Base-by-base conservation (phyloP, 1,284 basidiomycete genomes). In the Ceratobasidium sp. region DNA sequence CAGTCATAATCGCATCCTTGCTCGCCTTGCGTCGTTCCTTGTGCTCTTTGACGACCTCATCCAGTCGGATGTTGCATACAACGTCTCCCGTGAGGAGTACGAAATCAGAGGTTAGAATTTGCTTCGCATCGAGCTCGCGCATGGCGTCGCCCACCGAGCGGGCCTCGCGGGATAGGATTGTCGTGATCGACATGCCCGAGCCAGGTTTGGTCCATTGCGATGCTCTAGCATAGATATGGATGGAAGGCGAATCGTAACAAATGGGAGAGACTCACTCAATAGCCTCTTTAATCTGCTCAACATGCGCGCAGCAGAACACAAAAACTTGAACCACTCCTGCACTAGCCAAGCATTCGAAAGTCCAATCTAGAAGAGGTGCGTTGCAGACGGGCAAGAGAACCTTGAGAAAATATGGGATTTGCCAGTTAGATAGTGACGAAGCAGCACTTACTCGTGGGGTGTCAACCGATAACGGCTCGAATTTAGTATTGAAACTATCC, bases 271-370 rank as follows among this genome's bases (percentile, higher is more conserved):
- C 50, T 83, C 82, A 96, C 95, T 88, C 90, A 83, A 97, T 93
- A 79, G 91, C 94, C 13, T 89, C 88, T 83, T 93, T 93, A 82
- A 97, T 92, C 82, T 93, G 91, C 77, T 93, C 92, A 12, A 94
- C 90, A 85, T 97, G 94, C 80, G 92, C 97, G 82, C 92, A 90
- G 85, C 92, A 97, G 80, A 99, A 92, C 76, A 99, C 93, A 85
- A 98, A 97, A 79, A 98, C 94, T 85, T 99, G 95, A 83, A 97
- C 94, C 62, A 99, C 96, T 73, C 96, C 96, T 46, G 96, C 95
- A 23, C 96, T 88, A 44, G 95, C 92, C 64, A 99, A 90, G 83
- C 94, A 94, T 85, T 99, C 97, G 80, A 99, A 92, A 1, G 97
- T 98, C 96, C 97, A 99, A 82, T 96, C 93, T 44, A 99, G 89